These are phyloP conservation scores for Phlebiopsis flavidoalba DNA, from an alignment of 768 basidiomycete genomes.

Conservation along the genomic window DNA sequence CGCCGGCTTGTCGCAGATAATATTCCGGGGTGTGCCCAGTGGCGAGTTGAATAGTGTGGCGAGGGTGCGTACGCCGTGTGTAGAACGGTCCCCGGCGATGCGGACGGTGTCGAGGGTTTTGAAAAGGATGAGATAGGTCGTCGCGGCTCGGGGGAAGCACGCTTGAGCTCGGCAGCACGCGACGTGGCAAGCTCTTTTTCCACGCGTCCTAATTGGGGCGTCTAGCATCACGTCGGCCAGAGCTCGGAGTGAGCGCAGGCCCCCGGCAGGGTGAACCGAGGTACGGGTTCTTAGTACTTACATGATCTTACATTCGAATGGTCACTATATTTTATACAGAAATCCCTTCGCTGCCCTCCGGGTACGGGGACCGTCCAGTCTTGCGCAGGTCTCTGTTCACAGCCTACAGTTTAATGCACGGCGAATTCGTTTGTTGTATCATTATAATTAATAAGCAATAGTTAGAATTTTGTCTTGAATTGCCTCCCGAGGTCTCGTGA, in stretches of 20 bases:
- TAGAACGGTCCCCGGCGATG: neutral
- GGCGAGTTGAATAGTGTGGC: neutral
- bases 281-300: too few relatives aligned
- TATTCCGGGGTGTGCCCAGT: neutral
- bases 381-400: too few relatives aligned
- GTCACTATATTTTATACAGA: too few relatives aligned
- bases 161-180: slow-evolving; percentile 1
- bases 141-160: neutral
- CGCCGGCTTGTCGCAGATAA: neutral
- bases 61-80: neutral
- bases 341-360: too few relatives aligned
- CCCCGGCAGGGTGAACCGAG: too few relatives aligned
- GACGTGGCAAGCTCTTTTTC: slow-evolving; percentile 4
- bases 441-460: too few relatives aligned
- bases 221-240: neutral
- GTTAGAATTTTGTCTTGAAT: too few relatives aligned
- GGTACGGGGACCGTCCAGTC: too few relatives aligned
- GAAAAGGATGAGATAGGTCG: neutral
- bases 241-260: neutral
- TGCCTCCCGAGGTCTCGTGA: too few relatives aligned
- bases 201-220: neutral
- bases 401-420: too few relatives aligned
- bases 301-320: too few relatives aligned
- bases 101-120: neutral
- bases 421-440: too few relatives aligned